Conservation (phyloP, 2,329 filamentous ascomycete species). For the Ceratocystis eucalypticola region DNA sequence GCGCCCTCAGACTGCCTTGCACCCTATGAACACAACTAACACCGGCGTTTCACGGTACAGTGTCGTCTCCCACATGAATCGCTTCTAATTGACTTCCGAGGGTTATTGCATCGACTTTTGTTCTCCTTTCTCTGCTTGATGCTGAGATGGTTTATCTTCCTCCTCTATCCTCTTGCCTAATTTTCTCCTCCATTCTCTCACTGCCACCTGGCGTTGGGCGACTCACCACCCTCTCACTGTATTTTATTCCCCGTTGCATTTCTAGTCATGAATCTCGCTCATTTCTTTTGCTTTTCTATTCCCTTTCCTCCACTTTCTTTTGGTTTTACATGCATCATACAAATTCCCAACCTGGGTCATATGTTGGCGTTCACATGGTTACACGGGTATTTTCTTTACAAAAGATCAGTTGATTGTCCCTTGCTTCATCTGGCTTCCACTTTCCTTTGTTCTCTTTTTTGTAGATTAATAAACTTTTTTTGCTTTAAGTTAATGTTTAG, state of each 20-base stretch:
- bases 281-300: neutral
- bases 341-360: neutral
- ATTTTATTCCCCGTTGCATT: neutral
- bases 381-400: neutral
- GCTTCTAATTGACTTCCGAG: slow-evolving; percentile 30
- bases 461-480: slow-evolving; percentile 5
- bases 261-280: neutral
- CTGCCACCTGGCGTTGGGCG: neutral
- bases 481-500: neutral
- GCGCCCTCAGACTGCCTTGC: slow-evolving; percentile 44
- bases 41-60: slow-evolving; percentile 35
- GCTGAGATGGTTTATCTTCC: neutral
- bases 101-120: neutral
- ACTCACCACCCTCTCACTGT: neutral
- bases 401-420: neutral
- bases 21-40: slow-evolving; percentile 34
- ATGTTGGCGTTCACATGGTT: neutral
- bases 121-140: neutral
- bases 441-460: neutral
- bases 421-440: neutral
- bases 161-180: neutral
- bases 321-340: neutral
- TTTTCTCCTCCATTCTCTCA: neutral
- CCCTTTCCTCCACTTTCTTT: neutral
- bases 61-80: slow-evolving; percentile 35